These are phyloP conservation scores for Neohortaea acidophila DNA, from an alignment of 495 filamentous ascomycete species.

Conservation along the genomic window DNA sequence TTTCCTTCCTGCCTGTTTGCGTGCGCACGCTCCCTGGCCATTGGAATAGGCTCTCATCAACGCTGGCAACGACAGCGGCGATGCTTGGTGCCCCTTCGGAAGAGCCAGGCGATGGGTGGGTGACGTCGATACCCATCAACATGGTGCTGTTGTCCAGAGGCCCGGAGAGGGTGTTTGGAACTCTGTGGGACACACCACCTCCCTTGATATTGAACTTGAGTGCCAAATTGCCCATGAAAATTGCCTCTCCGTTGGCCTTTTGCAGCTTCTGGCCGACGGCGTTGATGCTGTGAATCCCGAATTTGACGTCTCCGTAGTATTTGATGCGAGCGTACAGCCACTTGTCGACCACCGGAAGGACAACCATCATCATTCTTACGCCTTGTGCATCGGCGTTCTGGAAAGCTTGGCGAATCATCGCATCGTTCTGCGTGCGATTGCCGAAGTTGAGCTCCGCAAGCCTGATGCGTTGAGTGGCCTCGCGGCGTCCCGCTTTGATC, in stretches of 20 bases:
- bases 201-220: conserved; percentile 80
- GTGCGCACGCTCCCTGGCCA: conserved; percentile 51
- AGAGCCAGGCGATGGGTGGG: conserved; percentile 66
- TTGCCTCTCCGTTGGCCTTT: conserved; percentile 23
- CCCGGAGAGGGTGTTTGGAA: conserved; percentile 36
- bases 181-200: conserved; percentile 59
- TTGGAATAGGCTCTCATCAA: conserved; percentile 46
- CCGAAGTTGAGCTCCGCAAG: conserved; percentile 2
- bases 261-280: conserved; percentile 38
- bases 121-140: conserved; percentile 78
- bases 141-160: conserved; percentile 49
- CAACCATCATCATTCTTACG: conserved; percentile 43
- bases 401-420: background rate
- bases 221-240: conserved; percentile 59
- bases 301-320: conserved; percentile 43
- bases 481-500: conserved; percentile 9
- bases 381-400: background rate
- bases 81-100: conserved; percentile 47
- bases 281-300: conserved; percentile 52
- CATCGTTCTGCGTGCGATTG: conserved; percentile 6
- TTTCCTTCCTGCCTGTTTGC: conserved; percentile 42
- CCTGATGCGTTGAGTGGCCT: background rate
- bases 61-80: conserved; percentile 58
- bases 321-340: conserved; percentile 55
- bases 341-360: conserved; percentile 39